Evolutionary conservation across 352 stramenopile genomes (phyloP), one percentile per base, ranked within the genome.

Genomic region (Pythium oligandrum): DNA sequence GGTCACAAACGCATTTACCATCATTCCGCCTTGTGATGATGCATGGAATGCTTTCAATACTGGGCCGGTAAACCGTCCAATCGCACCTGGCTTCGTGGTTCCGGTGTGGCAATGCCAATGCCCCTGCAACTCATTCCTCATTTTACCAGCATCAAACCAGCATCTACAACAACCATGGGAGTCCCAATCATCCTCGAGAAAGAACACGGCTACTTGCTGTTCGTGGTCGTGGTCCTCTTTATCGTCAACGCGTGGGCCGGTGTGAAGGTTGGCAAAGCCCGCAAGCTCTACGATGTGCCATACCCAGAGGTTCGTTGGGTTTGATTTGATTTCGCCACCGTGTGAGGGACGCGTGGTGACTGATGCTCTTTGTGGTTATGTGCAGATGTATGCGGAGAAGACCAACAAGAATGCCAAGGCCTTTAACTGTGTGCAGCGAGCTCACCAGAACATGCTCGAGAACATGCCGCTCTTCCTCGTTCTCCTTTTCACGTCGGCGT

Each of bases 341-440:
- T 26, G 17, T 26, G 17, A 26, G 17, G 17, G 17, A 26, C 17
- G 17, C 17, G 17, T 26, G 17, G 17, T 26, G 17, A 26, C 17
- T 26, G 17, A 26, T 26, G 17, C 17, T 26, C 17, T 26, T 36
- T 40, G 30, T 33, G 40, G 44, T 32, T 48, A 39, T 3, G 35
- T 6, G 38, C 59, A 92, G 71, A 88, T 96, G 68, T 96, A 96
- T 65, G 87, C 85, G 17, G 17, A 26, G 17, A 26, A 26, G 17
- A 26, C 0, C 17, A 26, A 26, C 17, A 26, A 26, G 17, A 26
- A 26, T 26, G 17, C 17, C 17, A 26, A 26, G 17, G 17, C 17
- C 17, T 26, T 26, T 26, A 26, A 26, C 17, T 26, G 17, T 26
- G 17, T 26, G 17, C 17, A 26, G 17, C 17, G 17, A 26, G 17